Base-by-base conservation (phyloP, 305 asterid species). In the Stenogyne calaminthoides region DNA sequence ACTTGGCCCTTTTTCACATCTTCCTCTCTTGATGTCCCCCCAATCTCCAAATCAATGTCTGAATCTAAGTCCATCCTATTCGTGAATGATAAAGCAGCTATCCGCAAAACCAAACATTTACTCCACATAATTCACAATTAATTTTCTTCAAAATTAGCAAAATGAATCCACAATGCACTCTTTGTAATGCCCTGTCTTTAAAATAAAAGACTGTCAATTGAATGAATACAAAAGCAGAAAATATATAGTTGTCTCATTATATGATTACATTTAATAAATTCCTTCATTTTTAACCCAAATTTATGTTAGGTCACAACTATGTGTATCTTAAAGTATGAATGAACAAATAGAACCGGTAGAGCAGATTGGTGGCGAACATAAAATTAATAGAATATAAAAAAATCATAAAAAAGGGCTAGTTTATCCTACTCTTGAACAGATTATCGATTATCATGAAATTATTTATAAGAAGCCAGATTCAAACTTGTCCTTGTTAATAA, bases 11-110 rank as follows among this genome's bases (percentile, higher is more conserved):
- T 61, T 15, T 56, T 80, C 47, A 71, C 79, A 61, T 73, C 81
- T 67, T 80, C 85, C 20, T 83, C 86, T 44, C 76, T 72, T 8
- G 57, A 70, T 70, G 49, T 9, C 25, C 69, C 85, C 29, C 91
- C 94, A 71, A 84, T 83, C 79, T 88, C 94, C 79, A 88, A 77
- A 86, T 88, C 94, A 68, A 75, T 73, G 22, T 86, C 91, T 5
- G 75, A 69, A 74, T 77, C 80, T 7, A 74, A 64, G 67, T 77
- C 82, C 69, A 83, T 71, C 16, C 68, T 67, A 37, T 1, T 2
- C 4, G 36, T 32, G 36, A 59, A 11, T 29, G 65, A 59, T 32
- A 40, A 11, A 18, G 15, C 55, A n/a, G n/a, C n/a, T 44, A 18
- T 14, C 36, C 34, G 12, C 42, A 14, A 32, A 32, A 60, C 0